Base-by-base conservation (phyloP, 257 asterid species). In the Petrea volubilis region DNA sequence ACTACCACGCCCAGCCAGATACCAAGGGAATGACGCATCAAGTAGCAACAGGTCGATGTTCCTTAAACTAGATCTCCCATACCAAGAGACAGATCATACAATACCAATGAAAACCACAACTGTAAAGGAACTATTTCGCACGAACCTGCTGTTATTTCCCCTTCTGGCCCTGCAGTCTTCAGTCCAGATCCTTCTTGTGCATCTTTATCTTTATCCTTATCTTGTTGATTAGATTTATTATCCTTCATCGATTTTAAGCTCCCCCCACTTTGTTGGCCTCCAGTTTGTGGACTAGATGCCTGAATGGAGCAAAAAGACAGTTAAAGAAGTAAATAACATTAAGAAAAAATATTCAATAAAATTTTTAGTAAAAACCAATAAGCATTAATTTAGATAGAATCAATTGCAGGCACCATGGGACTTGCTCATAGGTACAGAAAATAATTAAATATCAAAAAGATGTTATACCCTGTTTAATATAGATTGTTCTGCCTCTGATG, bases 201-300 rank as follows among this genome's bases (percentile, higher is more conserved):
- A 77, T 89, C 96, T 78, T 87, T 87, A 58, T 87, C 95, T 57
- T 79, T 75, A 60, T 87, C 93, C 78, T 86, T 87, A 59, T 87
- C 93, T 55, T 81, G 88, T 79, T 82, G 87, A 46, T 70, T 82
- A 41, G 90, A 53, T 74, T 89, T 78, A 62, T 18, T 76, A 72
- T 89, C 96, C 84, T 89, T 89, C 81, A 82, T 83, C 15, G 92
- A 79, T 70, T 89, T 89, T 67, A 89, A 74, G 92, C 75, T 85
- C 76, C 94, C 92, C 40, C 87, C 84, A 76, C 83, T 59, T 66
- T 70, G 89, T n/a, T 80, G 93, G 70, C 80, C 77, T 71, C 87
- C 92, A 60, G 90, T 89, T 82, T 87, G 96, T 47, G 96, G 96
- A 74, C 96, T 89, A 43, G 90, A 77, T 31, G 94, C 94, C 96